Evolutionary conservation across 1,284 basidiomycete species (phyloP).

Genomic region (Cutaneotrichosporon spelunceum): DNA sequence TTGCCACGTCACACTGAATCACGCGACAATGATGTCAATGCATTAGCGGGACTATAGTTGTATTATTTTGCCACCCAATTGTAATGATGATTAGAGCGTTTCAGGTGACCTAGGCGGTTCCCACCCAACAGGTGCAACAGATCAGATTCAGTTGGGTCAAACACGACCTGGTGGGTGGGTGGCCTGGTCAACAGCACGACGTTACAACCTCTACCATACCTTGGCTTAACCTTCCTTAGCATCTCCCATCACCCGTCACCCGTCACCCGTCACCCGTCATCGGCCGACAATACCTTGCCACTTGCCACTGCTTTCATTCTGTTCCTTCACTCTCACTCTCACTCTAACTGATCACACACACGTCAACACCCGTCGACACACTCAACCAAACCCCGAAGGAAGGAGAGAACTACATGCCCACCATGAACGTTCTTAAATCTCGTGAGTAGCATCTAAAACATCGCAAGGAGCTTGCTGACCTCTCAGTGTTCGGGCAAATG

Average conservation of each 20-base stretch:
- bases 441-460: slow-evolving; percentile 57
- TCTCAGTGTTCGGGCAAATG: slow-evolving; percentile 80
- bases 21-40: not conserved
- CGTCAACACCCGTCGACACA: not conserved
- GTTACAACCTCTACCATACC: too few relatives aligned
- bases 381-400: not conserved
- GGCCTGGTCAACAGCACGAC: too few relatives aligned
- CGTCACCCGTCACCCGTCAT: not conserved
- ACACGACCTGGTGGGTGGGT: too few relatives aligned
- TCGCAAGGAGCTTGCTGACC: slow-evolving; percentile 19
- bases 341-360: too few relatives aligned
- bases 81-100: slow-evolving; percentile 8
- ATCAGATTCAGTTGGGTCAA: too few relatives aligned
- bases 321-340: not conserved
- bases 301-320: not conserved
- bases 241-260: not conserved
- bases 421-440: slow-evolving; percentile 75
- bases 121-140: not conserved
- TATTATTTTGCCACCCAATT: slow-evolving; percentile 9
- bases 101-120: not conserved
- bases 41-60: slow-evolving; percentile 1
- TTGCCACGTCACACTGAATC: slow-evolving; percentile 3
- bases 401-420: not conserved
- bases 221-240: not conserved
- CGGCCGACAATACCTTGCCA: not conserved